Conservation (phyloP, 176 grass and related monocot genomes). For the Oryza coarctata region DNA sequence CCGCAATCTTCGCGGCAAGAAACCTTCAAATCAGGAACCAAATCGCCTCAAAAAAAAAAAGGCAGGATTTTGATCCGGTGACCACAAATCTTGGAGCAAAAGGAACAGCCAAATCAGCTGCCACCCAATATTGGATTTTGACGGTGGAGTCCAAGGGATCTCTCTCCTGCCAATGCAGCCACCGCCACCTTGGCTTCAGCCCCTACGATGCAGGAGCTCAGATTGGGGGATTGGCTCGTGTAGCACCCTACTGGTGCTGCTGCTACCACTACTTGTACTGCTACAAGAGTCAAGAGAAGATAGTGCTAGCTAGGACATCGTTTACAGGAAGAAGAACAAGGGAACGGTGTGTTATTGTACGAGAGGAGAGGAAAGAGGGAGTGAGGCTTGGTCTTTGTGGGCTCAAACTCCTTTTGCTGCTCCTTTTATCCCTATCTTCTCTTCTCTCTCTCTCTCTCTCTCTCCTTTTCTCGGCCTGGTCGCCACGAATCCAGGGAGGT, state of each 20-base stretch:
- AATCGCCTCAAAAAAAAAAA: not conserved
- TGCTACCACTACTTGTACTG: not conserved
- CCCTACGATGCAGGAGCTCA: not conserved
- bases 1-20: not conserved
- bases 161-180: slow-evolving; percentile 37
- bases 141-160: slow-evolving; percentile 18
- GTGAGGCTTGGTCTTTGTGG: slow-evolving; percentile 8
- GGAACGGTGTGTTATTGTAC: slow-evolving; percentile 17
- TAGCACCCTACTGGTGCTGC: not conserved
- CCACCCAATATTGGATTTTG: slow-evolving; percentile 18
- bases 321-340: not conserved
- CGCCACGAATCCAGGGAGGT: slow-evolving; percentile 24
- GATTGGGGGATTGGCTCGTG: not conserved
- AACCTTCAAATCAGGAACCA: slow-evolving; percentile 27
- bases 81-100: slow-evolving; percentile 18
- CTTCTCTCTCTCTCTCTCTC: not conserved
- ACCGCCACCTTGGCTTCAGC: slow-evolving; percentile 7
- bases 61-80: not conserved
- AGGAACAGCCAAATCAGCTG: not conserved
- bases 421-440: slow-evolving; percentile 20
- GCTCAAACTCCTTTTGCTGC: slow-evolving; percentile 39
- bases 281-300: not conserved
- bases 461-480: slow-evolving; percentile 19
- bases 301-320: slow-evolving; percentile 3
- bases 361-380: slow-evolving; percentile 28